Percentiles rank a stretch among this genome's conserved stretches.
These are phyloP conservation scores for Exophiala dermatitidis DNA, from an alignment of 2,329 filamentous ascomycete genomes.

Conservation along the genomic window DNA sequence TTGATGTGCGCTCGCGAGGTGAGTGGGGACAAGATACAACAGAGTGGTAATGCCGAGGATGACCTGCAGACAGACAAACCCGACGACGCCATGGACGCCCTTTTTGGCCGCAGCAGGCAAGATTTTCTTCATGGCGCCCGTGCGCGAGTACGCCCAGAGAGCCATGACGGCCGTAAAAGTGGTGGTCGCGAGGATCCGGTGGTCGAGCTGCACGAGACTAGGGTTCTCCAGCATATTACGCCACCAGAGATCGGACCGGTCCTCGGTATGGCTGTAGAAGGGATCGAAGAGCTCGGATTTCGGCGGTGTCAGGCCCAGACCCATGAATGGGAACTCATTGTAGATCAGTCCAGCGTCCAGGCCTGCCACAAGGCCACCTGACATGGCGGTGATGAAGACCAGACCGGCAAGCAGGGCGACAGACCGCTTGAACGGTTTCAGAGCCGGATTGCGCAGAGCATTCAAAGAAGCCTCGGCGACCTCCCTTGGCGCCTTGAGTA, in stretches of 20 bases:
- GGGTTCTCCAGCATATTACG: slow-evolving; percentile 97
- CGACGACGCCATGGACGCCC: slow-evolving; percentile 71
- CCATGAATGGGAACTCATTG: slow-evolving; percentile 98
- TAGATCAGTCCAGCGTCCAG: slow-evolving; percentile 96
- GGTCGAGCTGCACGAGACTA: slow-evolving; percentile 87
- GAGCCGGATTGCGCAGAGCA: slow-evolving; percentile 57
- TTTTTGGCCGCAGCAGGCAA: slow-evolving; percentile 54
- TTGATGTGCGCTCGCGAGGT: slow-evolving; percentile 84
- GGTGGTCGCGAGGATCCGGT: slow-evolving; percentile 82
- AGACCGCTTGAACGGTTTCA: slow-evolving; percentile 66
- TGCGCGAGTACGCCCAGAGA: slow-evolving; percentile 73
- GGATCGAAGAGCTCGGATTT: slow-evolving; percentile 73
- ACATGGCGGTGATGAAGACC: slow-evolving; percentile 86
- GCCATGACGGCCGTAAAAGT: slow-evolving; percentile 76
- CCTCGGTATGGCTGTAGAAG: slow-evolving; percentile 77
- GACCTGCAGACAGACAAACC: slow-evolving; percentile 75
- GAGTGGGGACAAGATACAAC: slow-evolving; percentile 86
- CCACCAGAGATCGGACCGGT: slow-evolving; percentile 72
- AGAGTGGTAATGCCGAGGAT: slow-evolving; percentile 82
- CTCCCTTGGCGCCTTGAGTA: slow-evolving; percentile 56
- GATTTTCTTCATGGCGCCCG: slow-evolving; percentile 56
- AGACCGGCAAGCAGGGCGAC: slow-evolving; percentile 64
- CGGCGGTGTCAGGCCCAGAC: slow-evolving; percentile 71
- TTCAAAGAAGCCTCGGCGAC: slow-evolving; percentile 52
- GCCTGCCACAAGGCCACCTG: slow-evolving; percentile 85